Evolutionary conservation across 2,329 filamentous ascomycete species (phyloP).

Genomic region (Monilinia polystroma): DNA sequence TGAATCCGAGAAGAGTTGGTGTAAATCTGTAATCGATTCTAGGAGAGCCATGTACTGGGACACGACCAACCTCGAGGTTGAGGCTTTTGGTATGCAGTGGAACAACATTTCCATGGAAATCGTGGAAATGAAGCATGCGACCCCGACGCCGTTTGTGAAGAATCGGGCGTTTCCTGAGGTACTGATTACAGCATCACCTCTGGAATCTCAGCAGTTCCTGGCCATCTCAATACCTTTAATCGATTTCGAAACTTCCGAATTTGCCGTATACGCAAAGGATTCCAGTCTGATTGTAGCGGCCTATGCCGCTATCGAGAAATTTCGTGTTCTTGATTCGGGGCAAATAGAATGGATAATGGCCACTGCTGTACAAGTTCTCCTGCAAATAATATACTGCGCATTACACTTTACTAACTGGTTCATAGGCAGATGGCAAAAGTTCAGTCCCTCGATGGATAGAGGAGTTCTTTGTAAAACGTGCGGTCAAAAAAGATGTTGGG

Average conservation of each 20-base stretch:
- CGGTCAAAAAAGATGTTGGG: constrained; percentile 69
- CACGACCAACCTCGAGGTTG: constrained; percentile 44
- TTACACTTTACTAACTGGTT: neutral
- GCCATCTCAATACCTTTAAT: constrained; percentile 57
- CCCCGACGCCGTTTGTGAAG: constrained; percentile 55
- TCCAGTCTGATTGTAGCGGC: constrained; percentile 54
- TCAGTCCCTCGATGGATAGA: constrained; percentile 65
- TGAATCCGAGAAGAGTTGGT: constrained; percentile 57
- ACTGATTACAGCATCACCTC: constrained; percentile 54
- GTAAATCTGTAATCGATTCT: constrained; percentile 52
- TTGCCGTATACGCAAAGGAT: constrained; percentile 42
- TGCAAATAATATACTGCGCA: neutral
- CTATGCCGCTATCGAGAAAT: constrained; percentile 65
- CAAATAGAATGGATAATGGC: constrained; percentile 75
- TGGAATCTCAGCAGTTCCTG: constrained; percentile 48
- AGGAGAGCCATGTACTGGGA: constrained; percentile 48
- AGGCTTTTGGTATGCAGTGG: constrained; percentile 46
- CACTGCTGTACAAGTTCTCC: constrained; percentile 53
- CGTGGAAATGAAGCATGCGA: constrained; percentile 64
- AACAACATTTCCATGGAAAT: constrained; percentile 50
- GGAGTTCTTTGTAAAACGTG: constrained; percentile 59
- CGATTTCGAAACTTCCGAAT: constrained; percentile 43
- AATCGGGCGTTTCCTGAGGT: constrained; percentile 67
- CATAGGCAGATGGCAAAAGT: constrained; percentile 59
- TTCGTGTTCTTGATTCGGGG: constrained; percentile 42